These are phyloP conservation scores for Epichloe aotearoae DNA, from an alignment of 2,329 filamentous ascomycete genomes.

Conservation along the genomic window DNA sequence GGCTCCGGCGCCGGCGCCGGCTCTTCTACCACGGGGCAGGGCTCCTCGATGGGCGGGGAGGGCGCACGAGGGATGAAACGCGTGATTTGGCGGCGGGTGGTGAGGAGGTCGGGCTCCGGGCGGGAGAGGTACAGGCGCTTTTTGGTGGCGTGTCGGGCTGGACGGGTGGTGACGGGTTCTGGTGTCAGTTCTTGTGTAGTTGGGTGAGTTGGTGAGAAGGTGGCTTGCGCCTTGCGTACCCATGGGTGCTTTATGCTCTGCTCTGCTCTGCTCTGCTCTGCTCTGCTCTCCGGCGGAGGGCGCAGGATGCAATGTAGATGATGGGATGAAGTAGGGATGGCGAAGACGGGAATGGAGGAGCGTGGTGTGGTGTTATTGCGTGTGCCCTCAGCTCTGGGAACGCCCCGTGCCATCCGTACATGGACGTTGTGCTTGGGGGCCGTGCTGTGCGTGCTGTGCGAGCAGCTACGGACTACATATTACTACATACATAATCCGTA, in stretches of 20 bases:
- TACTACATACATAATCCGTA: too few relatives aligned
- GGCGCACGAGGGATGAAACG: conserved; percentile 24
- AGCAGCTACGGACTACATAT: too few relatives aligned
- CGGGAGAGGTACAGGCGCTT: conserved; percentile 30
- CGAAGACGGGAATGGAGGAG: too few relatives aligned
- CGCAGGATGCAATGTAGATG: too few relatives aligned
- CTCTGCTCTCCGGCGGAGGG: too few relatives aligned
- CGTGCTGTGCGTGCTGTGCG: too few relatives aligned
- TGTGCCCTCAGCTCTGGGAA: too few relatives aligned
- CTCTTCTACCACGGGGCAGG: conserved; percentile 7
- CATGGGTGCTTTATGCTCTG: neutral
- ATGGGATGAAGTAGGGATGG: too few relatives aligned
- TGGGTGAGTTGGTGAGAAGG: neutral
- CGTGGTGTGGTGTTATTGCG: too few relatives aligned
- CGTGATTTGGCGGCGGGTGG: conserved; percentile 23
- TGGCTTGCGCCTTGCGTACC: neutral
- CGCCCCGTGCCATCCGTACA: too few relatives aligned
- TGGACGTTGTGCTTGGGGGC: too few relatives aligned
- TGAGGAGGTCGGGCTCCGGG: conserved; percentile 24
- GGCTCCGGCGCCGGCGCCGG: neutral
- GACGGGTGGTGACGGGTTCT: neutral
- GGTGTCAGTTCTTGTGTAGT: neutral
- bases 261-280: too few relatives aligned
- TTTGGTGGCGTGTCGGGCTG: conserved; percentile 17
- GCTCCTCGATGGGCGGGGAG: conserved; percentile 10